Percentiles rank a stretch among this genome's conserved stretches.
Evolutionary conservation across 768 basidiomycete species (phyloP).

Genomic region (Kwoniella newhampshirensis): DNA sequence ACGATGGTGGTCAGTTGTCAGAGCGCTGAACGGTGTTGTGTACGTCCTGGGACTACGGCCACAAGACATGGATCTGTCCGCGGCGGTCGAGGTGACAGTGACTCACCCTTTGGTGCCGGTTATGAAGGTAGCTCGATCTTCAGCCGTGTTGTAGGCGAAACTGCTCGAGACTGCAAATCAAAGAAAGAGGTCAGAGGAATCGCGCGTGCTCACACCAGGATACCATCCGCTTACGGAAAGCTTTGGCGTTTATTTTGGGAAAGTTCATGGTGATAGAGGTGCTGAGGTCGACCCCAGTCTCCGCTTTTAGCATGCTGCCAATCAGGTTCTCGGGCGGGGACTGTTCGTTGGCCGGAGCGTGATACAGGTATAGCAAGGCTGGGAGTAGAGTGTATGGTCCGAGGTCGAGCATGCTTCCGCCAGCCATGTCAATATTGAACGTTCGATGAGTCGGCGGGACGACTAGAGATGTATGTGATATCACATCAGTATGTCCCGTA

Average conservation of each 20-base stretch:
- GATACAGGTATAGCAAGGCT: not conserved
- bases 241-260: not conserved
- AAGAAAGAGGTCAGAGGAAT: no score
- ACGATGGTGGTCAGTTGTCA: not conserved
- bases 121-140: not conserved
- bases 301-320: not conserved
- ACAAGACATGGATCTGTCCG: no score
- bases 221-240: no score
- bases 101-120: not conserved
- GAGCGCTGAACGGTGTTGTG: no score
- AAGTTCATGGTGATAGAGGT: not conserved
- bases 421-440: not conserved
- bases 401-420: not conserved
- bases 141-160: conserved; percentile 1
- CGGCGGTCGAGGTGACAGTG: no score
- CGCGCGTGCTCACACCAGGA: no score
- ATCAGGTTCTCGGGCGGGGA: not conserved
- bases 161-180: no score
- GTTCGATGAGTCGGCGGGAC: not conserved
- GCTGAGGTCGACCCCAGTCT: not conserved
- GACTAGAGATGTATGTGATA: no score
- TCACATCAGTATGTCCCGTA: no score
- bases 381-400: not conserved
- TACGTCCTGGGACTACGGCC: no score
- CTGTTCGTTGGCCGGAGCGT: not conserved